Evolutionary conservation across 1,284 basidiomycete species (phyloP).

Genomic region (Veloboletus limbatus): DNA sequence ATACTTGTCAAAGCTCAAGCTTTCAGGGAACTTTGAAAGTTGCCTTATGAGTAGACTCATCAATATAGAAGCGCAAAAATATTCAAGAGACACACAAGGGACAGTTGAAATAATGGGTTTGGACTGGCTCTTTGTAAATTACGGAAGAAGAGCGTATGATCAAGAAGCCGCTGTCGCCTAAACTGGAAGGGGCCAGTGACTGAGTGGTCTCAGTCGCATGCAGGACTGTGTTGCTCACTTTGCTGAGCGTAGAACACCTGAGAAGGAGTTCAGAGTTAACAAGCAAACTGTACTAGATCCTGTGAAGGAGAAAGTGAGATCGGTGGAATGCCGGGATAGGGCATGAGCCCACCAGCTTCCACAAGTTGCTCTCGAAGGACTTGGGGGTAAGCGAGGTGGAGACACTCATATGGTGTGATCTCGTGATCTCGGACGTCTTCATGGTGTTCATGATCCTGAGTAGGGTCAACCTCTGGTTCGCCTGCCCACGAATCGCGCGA

Average conservation of each 20-base stretch:
- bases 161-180: constrained; percentile 85
- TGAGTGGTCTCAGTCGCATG: constrained; percentile 1
- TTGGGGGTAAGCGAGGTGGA: constrained; percentile 71
- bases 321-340: neutral
- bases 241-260: constrained; percentile 73
- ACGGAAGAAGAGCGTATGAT: constrained; percentile 72
- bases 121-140: constrained; percentile 59
- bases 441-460: constrained; percentile 43
- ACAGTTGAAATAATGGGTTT: constrained; percentile 84
- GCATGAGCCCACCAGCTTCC: constrained; percentile 57
- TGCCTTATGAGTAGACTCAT: constrained; percentile 48
- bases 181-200: constrained; percentile 42
- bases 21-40: constrained; percentile 62
- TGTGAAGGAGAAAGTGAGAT: constrained; percentile 28
- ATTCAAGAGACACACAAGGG: constrained; percentile 38
- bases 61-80: neutral
- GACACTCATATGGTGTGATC: constrained; percentile 64
- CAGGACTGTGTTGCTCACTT: constrained; percentile 55
- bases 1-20: constrained; percentile 44
- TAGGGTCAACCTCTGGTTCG: constrained; percentile 56
- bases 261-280: constrained; percentile 71
- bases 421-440: constrained; percentile 66
- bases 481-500: constrained; percentile 72
- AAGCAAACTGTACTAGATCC: constrained; percentile 88
- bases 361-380: constrained; percentile 71